Base-by-base conservation (phyloP, 257 asterid genomes). In the Eustoma russellianum region DNA sequence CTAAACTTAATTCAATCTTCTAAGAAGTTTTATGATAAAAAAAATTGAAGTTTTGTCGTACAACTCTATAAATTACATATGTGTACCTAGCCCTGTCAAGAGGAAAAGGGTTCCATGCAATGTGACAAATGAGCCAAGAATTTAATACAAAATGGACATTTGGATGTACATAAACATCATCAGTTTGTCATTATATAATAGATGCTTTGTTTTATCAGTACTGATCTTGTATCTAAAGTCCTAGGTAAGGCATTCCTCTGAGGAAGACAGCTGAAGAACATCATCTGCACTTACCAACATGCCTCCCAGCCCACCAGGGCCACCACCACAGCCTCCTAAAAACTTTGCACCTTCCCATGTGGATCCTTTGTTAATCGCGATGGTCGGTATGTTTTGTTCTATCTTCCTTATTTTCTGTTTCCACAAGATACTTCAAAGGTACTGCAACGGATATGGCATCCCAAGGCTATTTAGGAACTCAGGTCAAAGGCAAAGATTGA, bases 311-410 rank as follows among this genome's bases (percentile, higher is more conserved):
- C 43, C 9, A 38, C 43, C 43, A 38, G 12, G 2, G 12, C 17
- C 56, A 57, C 62, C 69, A 34, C 76, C 75, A 34, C 14, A 68
- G n/a, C 46, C 33, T 16, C 50, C 77, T 41, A 66, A 78, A 30
- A 58, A 38, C 0, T 8, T 1, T n/a, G 66, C 55, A 62, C 55
- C 70, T 12, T 66, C 82, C 2, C 71, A 30, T 57, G 78, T 83
- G 90, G 74, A 83, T 62, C 85, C 88, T 13, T 53, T 56, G 59
- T 59, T 83, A 5, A 65, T 80, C 6, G 83, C 75, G 7, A 10
- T 70, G 6, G 81, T 76, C 5, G 82, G 71, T 14, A 57, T 76
- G 2, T 28, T 83, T 2, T 83, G 91, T 59, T 62, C 67, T 72
- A 57, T 83, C 50, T 57, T 80, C 56, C 57, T 80, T 13, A 30